Conservation (phyloP, 495 filamentous ascomycete species). For the Podospora conica region DNA sequence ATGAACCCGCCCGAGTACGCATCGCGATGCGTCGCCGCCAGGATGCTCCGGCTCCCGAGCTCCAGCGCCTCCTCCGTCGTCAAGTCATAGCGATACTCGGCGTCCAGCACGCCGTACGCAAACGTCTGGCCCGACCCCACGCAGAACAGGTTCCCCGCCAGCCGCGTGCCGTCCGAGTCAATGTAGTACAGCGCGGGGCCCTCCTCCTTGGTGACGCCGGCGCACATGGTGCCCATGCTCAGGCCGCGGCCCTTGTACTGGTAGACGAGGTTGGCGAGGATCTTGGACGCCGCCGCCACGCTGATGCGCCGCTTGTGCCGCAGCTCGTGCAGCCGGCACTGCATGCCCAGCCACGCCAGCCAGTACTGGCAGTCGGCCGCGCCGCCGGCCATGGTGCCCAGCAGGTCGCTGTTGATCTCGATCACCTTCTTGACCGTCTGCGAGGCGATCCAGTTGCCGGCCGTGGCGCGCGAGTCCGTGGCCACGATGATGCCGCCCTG, state of each 20-base stretch:
- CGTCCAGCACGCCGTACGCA: slow-evolving; percentile 94
- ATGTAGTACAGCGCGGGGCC: slow-evolving; percentile 98
- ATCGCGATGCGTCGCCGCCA: slow-evolving; percentile 96
- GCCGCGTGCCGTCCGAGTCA: slow-evolving; percentile 90
- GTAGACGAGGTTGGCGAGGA: slow-evolving; percentile 96
- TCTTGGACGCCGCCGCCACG: slow-evolving; percentile 95
- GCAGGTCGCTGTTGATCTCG: slow-evolving; percentile 80
- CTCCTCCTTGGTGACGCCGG: slow-evolving; percentile 92
- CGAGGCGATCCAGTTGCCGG: slow-evolving; percentile 97
- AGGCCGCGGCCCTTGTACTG: slow-evolving; percentile 96
- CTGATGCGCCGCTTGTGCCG: slow-evolving; percentile 98
- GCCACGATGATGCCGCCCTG: slow-evolving; percentile 97
- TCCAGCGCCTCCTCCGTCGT: slow-evolving; percentile 80
- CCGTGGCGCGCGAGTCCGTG: slow-evolving; percentile 92
- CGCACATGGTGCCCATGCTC: slow-evolving; percentile 99
- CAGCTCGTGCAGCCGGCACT: slow-evolving; percentile 97
- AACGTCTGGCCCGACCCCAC: slow-evolving; percentile 98
- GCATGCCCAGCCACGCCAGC: slow-evolving; percentile 96
- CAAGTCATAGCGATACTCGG: slow-evolving; percentile 88
- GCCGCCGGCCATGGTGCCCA: slow-evolving; percentile 98
- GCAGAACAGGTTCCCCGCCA: slow-evolving; percentile 93
- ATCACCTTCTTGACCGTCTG: slow-evolving; percentile 99
- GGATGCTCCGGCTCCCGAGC: slow-evolving; percentile 81
- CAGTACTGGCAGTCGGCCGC: slow-evolving; percentile 99
- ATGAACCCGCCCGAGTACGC: slow-evolving; percentile 98